A percentile compares a stretch with the other conserved stretches of the same genome.
Conservation (phyloP, 331 rosid genomes). For the Phaseolus coccineus region DNA sequence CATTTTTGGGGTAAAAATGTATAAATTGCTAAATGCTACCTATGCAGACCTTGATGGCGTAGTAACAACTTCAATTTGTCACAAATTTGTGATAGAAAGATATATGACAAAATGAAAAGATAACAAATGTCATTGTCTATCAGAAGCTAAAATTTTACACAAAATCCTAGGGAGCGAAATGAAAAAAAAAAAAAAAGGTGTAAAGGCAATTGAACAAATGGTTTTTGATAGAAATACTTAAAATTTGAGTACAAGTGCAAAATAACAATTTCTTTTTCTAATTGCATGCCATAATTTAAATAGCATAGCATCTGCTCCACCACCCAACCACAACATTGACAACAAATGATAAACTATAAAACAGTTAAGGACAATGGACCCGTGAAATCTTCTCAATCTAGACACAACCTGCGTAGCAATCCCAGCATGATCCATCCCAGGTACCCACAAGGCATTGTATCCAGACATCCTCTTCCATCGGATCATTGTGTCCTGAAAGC, state of each 20-base stretch:
- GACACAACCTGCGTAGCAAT: constrained; percentile 89
- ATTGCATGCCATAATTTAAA: too few species aligned
- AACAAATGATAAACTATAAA: constrained; percentile 26
- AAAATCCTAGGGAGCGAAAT: background rate
- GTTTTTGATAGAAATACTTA: background rate
- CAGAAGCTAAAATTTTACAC: constrained; percentile 20
- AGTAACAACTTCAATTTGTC: constrained; percentile 2
- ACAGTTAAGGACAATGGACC: constrained; percentile 7
- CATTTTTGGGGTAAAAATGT: background rate
- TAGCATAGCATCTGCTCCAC: background rate
- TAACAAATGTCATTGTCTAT: background rate
- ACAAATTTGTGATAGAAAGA: background rate
- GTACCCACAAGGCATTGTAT: constrained; percentile 93
- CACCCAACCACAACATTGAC: background rate
- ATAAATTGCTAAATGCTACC: background rate
- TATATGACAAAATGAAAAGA: constrained; percentile 8
- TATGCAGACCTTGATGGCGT: background rate
- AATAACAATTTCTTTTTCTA: background rate
- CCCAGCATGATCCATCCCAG: constrained; percentile 98
- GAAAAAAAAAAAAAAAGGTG: background rate
- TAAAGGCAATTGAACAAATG: constrained; percentile 10
- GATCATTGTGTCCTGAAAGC: constrained; percentile 84
- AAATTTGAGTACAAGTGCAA: background rate
- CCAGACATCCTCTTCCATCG: constrained; percentile 98
- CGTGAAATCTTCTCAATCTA: constrained; percentile 22